These are phyloP conservation scores for Penicillium cataractarum DNA, from an alignment of 495 filamentous ascomycete genomes.

Conservation along the genomic window DNA sequence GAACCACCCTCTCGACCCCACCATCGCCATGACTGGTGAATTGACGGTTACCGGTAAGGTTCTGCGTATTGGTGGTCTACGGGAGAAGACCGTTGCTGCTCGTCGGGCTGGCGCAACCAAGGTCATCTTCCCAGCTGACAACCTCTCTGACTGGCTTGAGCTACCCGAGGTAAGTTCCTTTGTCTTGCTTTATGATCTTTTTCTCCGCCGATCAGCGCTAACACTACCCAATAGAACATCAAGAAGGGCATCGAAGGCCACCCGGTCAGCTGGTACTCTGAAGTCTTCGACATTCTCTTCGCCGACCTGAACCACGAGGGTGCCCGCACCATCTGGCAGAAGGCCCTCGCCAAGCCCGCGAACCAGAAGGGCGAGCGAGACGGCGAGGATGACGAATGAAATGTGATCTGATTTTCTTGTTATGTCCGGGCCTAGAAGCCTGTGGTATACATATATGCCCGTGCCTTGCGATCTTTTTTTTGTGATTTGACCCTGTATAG, in stretches of 20 bases:
- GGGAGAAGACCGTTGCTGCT: constrained; percentile 99
- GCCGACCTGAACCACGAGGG: constrained; percentile 72
- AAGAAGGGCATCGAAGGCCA: constrained; percentile 91
- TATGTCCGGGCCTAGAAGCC: constrained; percentile 3
- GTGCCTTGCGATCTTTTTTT: constrained; percentile 17
- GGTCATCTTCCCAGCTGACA: constrained; percentile 94
- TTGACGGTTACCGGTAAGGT: constrained; percentile 98
- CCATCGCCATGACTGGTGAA: constrained; percentile 98
- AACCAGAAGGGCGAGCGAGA: constrained; percentile 49
- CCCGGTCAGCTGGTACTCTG: constrained; percentile 89
- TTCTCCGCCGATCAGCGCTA: constrained; percentile 8
- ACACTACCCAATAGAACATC: constrained; percentile 72
- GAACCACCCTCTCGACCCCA: constrained; percentile 75
- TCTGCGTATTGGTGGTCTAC: constrained; percentile 88
- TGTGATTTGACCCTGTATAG: constrained; percentile 29
- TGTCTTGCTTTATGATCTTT: neutral
- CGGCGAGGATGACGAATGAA: constrained; percentile 37
- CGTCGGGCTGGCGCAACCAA: constrained; percentile 90
- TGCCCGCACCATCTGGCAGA: constrained; percentile 74
- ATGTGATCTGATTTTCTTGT: constrained; percentile 5
- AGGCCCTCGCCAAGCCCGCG: constrained; percentile 64
- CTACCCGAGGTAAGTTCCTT: constrained; percentile 76
- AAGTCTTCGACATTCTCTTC: constrained; percentile 92
- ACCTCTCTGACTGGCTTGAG: constrained; percentile 95
- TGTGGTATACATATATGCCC: constrained; percentile 24